Evolutionary conservation across 2,329 filamentous ascomycete genomes (phyloP).

Genomic region (Cladobotryum mycophilum): DNA sequence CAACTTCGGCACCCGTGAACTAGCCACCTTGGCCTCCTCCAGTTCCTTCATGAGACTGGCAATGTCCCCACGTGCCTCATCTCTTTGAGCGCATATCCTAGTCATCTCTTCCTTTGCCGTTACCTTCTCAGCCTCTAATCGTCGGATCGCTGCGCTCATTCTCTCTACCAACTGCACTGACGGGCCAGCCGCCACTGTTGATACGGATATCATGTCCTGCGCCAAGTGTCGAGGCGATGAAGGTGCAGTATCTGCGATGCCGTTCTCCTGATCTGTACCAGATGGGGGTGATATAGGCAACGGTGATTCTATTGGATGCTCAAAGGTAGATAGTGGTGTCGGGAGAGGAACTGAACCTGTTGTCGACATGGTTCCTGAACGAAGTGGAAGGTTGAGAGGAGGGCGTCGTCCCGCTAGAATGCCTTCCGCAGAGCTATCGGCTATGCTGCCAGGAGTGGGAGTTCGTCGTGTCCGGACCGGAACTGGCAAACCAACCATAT

Average conservation of each 20-base stretch:
- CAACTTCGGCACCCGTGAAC: slow-evolving; percentile 55
- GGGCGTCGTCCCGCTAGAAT: slow-evolving; percentile 40
- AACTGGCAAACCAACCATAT: slow-evolving; percentile 43
- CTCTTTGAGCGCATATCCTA: slow-evolving; percentile 74
- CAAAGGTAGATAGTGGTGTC: slow-evolving; percentile 44
- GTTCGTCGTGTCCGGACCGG: slow-evolving; percentile 28
- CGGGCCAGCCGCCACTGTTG: slow-evolving; percentile 83
- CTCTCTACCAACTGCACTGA: slow-evolving; percentile 93
- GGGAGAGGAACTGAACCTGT: slow-evolving; percentile 30
- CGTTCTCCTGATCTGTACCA: slow-evolving; percentile 44
- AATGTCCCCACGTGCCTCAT: slow-evolving; percentile 89
- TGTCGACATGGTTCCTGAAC: slow-evolving; percentile 35
- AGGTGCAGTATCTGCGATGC: slow-evolving; percentile 38
- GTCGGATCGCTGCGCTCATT: slow-evolving; percentile 88
- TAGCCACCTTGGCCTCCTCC: slow-evolving; percentile 59
- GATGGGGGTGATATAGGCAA: slow-evolving; percentile 32
- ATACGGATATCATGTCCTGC: slow-evolving; percentile 82
- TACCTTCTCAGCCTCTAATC: slow-evolving; percentile 87
- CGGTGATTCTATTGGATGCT: slow-evolving; percentile 30
- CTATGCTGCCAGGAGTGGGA: slow-evolving; percentile 44
- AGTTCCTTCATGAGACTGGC: slow-evolving; percentile 82
- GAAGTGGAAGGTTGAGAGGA: slow-evolving; percentile 41
- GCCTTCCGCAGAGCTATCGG: slow-evolving; percentile 33
- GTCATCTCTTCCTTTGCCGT: slow-evolving; percentile 79
- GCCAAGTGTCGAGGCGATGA: slow-evolving; percentile 63